Conservation (phyloP, 2,329 filamentous ascomycete species). For the Cladophialophora psammophila region DNA sequence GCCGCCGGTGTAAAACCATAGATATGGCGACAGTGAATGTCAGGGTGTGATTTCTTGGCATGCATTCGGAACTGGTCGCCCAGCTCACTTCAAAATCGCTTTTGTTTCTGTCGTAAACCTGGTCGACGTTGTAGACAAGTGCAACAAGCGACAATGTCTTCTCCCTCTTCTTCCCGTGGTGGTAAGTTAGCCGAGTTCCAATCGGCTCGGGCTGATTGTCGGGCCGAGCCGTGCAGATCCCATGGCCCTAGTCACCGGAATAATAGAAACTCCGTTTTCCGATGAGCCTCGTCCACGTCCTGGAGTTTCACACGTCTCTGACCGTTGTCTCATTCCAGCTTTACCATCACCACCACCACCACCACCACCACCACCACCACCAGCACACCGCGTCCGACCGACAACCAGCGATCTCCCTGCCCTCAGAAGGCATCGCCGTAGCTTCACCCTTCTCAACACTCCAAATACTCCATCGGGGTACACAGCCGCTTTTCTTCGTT, state of each 20-base stretch:
- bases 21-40: neutral
- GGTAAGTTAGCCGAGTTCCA: constrained; percentile 13
- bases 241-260: neutral
- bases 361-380: constrained; percentile 3
- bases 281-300: neutral
- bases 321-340: constrained; percentile 13
- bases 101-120: neutral
- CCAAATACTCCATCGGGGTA: neutral
- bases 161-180: constrained; percentile 3
- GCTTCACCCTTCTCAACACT: neutral
- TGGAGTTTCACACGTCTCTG: constrained; percentile 1
- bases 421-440: neutral
- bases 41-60: constrained; percentile 5
- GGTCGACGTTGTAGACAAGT: constrained; percentile 7
- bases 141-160: constrained; percentile 9
- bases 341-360: constrained; percentile 6
- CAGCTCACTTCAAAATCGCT: neutral
- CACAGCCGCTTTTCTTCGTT: neutral
- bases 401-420: neutral
- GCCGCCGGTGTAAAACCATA: neutral
- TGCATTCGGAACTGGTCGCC: neutral
- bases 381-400: neutral
- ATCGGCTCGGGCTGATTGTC: neutral
- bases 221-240: constrained; percentile 14
- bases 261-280: constrained; percentile 8